Base-by-base conservation (phyloP, 306 rosid species). In the Lagenaria siceraria region DNA sequence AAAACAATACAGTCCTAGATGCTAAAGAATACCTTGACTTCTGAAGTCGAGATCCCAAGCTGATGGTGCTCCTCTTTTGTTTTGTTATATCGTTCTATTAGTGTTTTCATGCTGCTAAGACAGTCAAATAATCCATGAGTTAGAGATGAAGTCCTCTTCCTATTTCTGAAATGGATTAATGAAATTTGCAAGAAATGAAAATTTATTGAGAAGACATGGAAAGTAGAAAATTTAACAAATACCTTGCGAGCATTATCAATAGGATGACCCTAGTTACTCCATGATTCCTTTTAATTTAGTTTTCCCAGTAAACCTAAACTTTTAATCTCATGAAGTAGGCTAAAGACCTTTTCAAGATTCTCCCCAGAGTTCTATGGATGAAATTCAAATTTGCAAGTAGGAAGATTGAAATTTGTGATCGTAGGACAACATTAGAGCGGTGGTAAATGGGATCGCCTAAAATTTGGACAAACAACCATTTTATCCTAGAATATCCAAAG, bases 11-110 rank as follows among this genome's bases (percentile, higher is more conserved):
- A 12, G 65, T 42, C 56, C 10, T 18, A 42, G 49, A 78, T 63
- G 49, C 31, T 46, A 35, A 59, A 55, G 40, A 82, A 17, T 93
- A 94, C 98, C 98, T 94, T 91, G 55, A 87, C 84, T 83, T 94
- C 98, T 46, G 97, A 82, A 80, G 89, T 33, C 15, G 92, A 80
- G 74, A 84, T 81, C 35, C 86, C 89, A 59, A 61, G 84, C 78
- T 85, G 93, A 27, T 78, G 82, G 52, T 82, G 86, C 61, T 87
- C 97, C 81, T 91, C 97, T 77, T 91, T 94, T 19, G 89, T 69
- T 81, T 87, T 91, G 85, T 84, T 89, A 88, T 89, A 90, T 72
- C 97, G 89, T 49, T 91, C 98, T 73, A 87, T 89, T 53, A 89
- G 81, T 27, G 98, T 78, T 72, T 87, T 94, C 91, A 94, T 87